phyloP scores from a whole-genome alignment of 2,329 filamentous ascomycete species.

The Phialophora tarda region DNA sequence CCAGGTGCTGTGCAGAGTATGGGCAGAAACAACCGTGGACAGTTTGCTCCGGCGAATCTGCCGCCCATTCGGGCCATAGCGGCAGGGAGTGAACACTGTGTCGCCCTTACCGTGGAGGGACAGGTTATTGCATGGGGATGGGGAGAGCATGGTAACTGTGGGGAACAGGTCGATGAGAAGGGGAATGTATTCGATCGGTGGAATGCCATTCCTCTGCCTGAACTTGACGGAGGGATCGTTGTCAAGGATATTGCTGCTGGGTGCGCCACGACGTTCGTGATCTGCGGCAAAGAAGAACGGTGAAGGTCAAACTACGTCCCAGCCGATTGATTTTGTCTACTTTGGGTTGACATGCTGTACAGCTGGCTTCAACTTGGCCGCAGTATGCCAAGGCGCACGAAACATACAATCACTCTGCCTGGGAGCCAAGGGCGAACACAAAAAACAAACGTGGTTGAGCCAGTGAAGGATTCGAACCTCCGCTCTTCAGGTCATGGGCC shows the following conservation, averaged over 20 bases:
- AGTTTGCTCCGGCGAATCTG: slow-evolving; percentile 70
- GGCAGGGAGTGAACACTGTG: slow-evolving; percentile 86
- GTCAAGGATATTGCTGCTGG: slow-evolving; percentile 76
- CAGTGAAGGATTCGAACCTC: slow-evolving; percentile 10
- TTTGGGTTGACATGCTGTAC: not conserved
- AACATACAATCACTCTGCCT: not conserved
- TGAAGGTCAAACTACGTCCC: slow-evolving; percentile 17
- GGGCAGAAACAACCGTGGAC: slow-evolving; percentile 85
- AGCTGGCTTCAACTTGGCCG: not conserved
- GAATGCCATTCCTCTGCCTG: slow-evolving; percentile 55
- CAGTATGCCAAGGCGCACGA: not conserved
- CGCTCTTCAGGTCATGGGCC: slow-evolving; percentile 10
- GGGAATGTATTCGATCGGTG: slow-evolving; percentile 72
- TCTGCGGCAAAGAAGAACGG: slow-evolving; percentile 35
- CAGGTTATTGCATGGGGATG: slow-evolving; percentile 88
- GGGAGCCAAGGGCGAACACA: not conserved
- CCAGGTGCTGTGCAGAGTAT: slow-evolving; percentile 61
- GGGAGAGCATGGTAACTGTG: slow-evolving; percentile 98
- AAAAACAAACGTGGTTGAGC: not conserved
- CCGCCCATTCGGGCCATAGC: slow-evolving; percentile 69
- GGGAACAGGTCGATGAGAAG: slow-evolving; percentile 64
- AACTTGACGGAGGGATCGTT: slow-evolving; percentile 55
- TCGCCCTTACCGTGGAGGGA: slow-evolving; percentile 69
- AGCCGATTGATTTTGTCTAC: not conserved
- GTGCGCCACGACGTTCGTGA: slow-evolving; percentile 85